Evolutionary conservation across 306 rosid species (phyloP).

Genomic region (Erythrophleum fordii): DNA sequence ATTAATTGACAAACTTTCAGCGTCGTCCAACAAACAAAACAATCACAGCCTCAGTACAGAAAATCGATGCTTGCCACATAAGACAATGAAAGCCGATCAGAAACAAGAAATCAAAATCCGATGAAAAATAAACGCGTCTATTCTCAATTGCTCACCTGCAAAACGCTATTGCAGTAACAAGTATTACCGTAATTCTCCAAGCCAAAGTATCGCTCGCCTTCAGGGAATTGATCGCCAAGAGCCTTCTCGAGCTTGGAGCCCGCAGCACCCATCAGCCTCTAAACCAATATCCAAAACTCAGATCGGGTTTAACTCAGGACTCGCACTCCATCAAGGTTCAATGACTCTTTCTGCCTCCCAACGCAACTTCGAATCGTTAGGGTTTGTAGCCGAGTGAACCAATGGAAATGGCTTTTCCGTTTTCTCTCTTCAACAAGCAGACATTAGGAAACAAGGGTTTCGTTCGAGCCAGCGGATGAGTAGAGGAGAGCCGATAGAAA

Average conservation of each 20-base stretch:
- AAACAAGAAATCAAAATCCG: constrained; percentile 30
- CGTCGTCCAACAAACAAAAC: not conserved
- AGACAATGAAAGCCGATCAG: not conserved
- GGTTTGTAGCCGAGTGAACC: constrained; percentile 39
- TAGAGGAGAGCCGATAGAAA: constrained; percentile 29
- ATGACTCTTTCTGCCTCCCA: not conserved
- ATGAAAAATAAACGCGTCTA: not conserved
- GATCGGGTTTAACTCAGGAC: constrained; percentile 63
- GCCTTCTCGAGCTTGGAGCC: constrained; percentile 99
- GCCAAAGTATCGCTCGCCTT: constrained; percentile 98
- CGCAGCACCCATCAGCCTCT: constrained; percentile 86
- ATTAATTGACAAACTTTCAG: not conserved
- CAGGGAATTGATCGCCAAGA: constrained; percentile 98
- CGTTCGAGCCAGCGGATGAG: constrained; percentile 5
- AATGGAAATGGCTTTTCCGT: constrained; percentile 11
- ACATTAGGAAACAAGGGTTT: constrained; percentile 43
- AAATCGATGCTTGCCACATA: not conserved
- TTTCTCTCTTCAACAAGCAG: not conserved
- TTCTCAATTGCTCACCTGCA: constrained; percentile 67
- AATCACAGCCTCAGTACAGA: not conserved
- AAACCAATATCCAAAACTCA: constrained; percentile 49
- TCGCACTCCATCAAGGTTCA: constrained; percentile 36
- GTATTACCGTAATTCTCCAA: constrained; percentile 98
- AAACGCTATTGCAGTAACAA: constrained; percentile 97
- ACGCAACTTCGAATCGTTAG: constrained; percentile 41